Evolutionary conservation across 805 yeast species (phyloP).

Genomic region (Wickerhamiella galacta): DNA sequence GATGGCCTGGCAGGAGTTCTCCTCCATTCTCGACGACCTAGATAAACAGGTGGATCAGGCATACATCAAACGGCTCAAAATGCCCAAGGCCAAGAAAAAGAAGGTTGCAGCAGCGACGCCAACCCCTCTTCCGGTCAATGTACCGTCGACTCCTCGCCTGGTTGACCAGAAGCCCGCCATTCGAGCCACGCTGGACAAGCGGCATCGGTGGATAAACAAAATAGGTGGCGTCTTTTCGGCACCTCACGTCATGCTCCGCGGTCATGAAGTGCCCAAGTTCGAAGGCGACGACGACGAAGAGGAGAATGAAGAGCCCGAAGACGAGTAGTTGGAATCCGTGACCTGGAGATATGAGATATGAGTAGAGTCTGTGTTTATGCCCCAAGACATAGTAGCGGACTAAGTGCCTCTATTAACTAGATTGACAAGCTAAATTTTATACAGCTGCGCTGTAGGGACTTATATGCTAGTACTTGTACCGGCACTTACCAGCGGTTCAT

Average conservation of each 20-base stretch:
- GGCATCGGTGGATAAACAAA: slow-evolving; percentile 73
- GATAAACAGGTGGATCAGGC: slow-evolving; percentile 96
- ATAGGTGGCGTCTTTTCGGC: slow-evolving; percentile 74
- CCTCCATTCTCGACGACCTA: slow-evolving; percentile 75
- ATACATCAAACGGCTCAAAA: slow-evolving; percentile 64
- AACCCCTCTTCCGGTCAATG: not conserved
- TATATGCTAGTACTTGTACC: not conserved
- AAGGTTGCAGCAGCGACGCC: slow-evolving; percentile 12
- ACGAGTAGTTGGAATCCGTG: slow-evolving; percentile 2
- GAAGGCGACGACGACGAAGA: slow-evolving; percentile 29
- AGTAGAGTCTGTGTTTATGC: too few relatives aligned
- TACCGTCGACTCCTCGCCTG: slow-evolving; percentile 13
- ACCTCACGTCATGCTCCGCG: slow-evolving; percentile 52
- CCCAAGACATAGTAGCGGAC: not conserved
- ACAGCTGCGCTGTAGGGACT: not conserved
- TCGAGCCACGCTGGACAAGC: slow-evolving; percentile 65
- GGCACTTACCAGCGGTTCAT: slow-evolving; percentile 4
- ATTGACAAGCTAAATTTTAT: not conserved
- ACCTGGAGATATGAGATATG: not conserved
- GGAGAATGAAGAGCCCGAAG: slow-evolving; percentile 24
- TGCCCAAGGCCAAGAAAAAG: slow-evolving; percentile 50
- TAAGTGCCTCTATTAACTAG: not conserved
- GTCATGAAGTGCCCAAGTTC: slow-evolving; percentile 51
- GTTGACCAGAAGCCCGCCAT: slow-evolving; percentile 65
- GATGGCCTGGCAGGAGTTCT: slow-evolving; percentile 87